Base-by-base conservation (phyloP, 78 protist species). In the Dictyostelium intermedium region DNA sequence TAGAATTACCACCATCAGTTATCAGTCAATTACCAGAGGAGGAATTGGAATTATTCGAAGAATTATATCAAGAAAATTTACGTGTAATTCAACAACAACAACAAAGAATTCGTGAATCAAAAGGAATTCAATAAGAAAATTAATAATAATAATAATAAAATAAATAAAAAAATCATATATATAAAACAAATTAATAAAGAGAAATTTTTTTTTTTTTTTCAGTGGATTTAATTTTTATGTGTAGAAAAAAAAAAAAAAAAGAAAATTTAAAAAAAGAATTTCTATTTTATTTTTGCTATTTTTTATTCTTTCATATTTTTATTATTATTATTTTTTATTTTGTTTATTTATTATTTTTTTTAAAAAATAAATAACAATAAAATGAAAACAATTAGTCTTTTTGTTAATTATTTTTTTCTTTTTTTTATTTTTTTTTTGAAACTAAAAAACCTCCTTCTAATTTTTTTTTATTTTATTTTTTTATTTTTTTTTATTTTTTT, bases 31-130 rank as follows among this genome's bases (percentile, higher is more conserved):
- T 89, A 32, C 94, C 94, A 1, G 70, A 47, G 7, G 94, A 89
- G n/a, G 94, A 89, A 47, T 69, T 89, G 20, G 94, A 89, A 69
- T 34, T 89, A 14, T 89, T 89, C 47, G 87, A 89, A 80, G 94
- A 89, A 47, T 84, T 89, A 35, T 89, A 63, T 66, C 25, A 66
- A 60, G 94, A 53, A 34, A 89, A 89, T 69, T 47, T 89, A 39
- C 27, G 84, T 45, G 82, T 61, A 25, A 76, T 89, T 56, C 77
- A 43, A 80, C 74, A 80, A 45, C 66, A 56, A 20, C 66, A 56
- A 56, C 66, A 56, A 56, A 56, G 66, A 56, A 56, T 56, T 56
- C 66, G 66, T 20, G 66, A 56, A 56, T 56, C 66, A 56, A 56
- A 56, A 56, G 66, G 66, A 56, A 79, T 70, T 23, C 18, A 37